phyloP scores from a whole-genome alignment of 176 grass and related monocot species.

The Hordeum marinum region DNA sequence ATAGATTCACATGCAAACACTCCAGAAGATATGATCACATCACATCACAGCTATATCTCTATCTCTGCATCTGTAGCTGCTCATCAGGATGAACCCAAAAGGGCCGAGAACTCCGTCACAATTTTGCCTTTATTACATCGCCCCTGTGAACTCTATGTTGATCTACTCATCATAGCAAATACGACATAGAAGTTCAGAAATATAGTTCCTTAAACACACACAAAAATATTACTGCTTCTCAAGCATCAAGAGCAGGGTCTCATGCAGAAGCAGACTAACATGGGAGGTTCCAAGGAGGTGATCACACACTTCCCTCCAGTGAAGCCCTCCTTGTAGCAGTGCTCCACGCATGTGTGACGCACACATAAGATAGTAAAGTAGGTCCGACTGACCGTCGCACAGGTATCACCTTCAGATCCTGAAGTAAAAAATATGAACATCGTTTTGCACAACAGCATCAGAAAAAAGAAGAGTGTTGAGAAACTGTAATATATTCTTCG shows the following conservation, averaged over 20 bases:
- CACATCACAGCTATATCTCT: not conserved
- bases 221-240: not conserved
- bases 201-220: not conserved
- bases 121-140: not conserved
- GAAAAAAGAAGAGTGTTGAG: not conserved
- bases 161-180: not conserved
- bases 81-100: not conserved
- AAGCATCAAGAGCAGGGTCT: not conserved
- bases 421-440: not conserved
- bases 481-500: not conserved
- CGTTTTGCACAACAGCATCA: not conserved
- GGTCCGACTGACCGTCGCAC: not conserved
- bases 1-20: no score
- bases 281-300: not conserved
- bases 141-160: not conserved
- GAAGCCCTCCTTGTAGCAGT: not conserved
- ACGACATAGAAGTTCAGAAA: not conserved
- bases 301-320: not conserved
- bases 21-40: no score
- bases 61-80: not conserved
- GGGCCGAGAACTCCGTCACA: not conserved
- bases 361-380: not conserved
- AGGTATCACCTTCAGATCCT: not conserved
- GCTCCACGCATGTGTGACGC: not conserved
- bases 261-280: not conserved